Evolutionary conservation across 2,329 filamentous ascomycete species (phyloP), one percentile per base, ranked within the genome.

Genomic region (Coniochaeta sp.): DNA sequence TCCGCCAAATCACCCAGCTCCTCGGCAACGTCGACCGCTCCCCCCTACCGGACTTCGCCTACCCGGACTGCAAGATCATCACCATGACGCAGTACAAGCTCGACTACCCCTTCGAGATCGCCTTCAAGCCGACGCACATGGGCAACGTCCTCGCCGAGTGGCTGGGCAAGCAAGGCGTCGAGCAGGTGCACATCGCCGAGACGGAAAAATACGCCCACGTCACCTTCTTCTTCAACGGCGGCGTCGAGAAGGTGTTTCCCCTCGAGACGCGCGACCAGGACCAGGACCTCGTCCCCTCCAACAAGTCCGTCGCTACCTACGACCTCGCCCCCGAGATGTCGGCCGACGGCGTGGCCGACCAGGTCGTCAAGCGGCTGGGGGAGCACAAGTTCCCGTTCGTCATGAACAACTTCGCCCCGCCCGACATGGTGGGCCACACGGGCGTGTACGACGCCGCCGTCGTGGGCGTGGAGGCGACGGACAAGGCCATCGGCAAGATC

Each of bases 331-430:
- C 94, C 45, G 89, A 92, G 73, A 99, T 99, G 94, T 95, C 89
- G 64, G 92, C 91, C 59, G 89, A 86, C 61, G 87, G 80, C 42
- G 94, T 99, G 13, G 94, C 89, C 48, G 81, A 95, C 64, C 92
- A 95, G 76, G 87, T 96, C 54, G 82, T 77, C 69, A 94, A 96
- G 78, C 85, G 91, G 53, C 86, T 99, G 59, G 81, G 71, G 24
- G 89, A 95, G 70, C 83, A 86, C 65, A 84, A 88, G 66, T 96
- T 91, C 73, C 91, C 94, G 66, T 97, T 99, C 67, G 79, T 99
- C 71, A 99, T 99, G 94, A 96, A 97, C 85, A 99, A 99, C 83
- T 97, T 99, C 72, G 94, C 94, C 38, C 94, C 94, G 38, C 94
- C 94, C 16, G 94, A 99, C 75, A 99, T 99, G 94, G 94, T 99